Conservation (phyloP, 371 early-diverging fungal species). For the Mucor ambiguus region DNA sequence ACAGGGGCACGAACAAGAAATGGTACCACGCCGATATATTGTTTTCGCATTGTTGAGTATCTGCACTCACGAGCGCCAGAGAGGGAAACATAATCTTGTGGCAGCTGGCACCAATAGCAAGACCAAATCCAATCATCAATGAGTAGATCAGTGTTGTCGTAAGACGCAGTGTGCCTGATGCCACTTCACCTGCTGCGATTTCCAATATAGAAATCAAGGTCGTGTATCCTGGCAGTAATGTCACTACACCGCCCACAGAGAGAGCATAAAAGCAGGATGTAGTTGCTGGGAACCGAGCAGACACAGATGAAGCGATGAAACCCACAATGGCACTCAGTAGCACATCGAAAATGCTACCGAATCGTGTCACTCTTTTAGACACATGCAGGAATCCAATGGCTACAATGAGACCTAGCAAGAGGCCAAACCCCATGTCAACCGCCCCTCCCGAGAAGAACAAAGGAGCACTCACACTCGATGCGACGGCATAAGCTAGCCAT, state of each 20-base stretch:
- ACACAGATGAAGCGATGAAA: slow-evolving; percentile 48
- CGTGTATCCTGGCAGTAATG: slow-evolving; percentile 66
- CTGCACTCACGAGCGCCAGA: slow-evolving; percentile 21
- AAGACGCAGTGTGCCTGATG: slow-evolving; percentile 75
- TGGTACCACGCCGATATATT: slow-evolving; percentile 29
- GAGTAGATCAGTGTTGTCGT: slow-evolving; percentile 74
- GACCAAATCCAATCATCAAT: slow-evolving; percentile 72
- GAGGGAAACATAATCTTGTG: slow-evolving; percentile 37
- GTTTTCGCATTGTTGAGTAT: slow-evolving; percentile 23
- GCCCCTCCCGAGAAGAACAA: slow-evolving; percentile 62
- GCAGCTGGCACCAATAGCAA: slow-evolving; percentile 64
- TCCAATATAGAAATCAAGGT: slow-evolving; percentile 75
- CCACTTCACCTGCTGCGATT: slow-evolving; percentile 73
- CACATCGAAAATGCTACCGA: slow-evolving; percentile 64
- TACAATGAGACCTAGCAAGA: slow-evolving; percentile 49
- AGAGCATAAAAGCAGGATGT: slow-evolving; percentile 55
- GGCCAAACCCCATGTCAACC: slow-evolving; percentile 51
- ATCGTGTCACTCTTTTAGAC: slow-evolving; percentile 58
- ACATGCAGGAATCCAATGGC: slow-evolving; percentile 53
- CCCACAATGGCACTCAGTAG: slow-evolving; percentile 59
- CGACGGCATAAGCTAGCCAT: slow-evolving; percentile 55
- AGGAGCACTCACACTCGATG: slow-evolving; percentile 58
- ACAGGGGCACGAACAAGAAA: slow-evolving; percentile 29
- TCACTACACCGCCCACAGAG: slow-evolving; percentile 62
- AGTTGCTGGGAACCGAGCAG: slow-evolving; percentile 26